These are phyloP conservation scores for Ophiocordyceps camponoti-leonardi DNA, from an alignment of 2,329 filamentous ascomycete genomes.

Conservation along the genomic window DNA sequence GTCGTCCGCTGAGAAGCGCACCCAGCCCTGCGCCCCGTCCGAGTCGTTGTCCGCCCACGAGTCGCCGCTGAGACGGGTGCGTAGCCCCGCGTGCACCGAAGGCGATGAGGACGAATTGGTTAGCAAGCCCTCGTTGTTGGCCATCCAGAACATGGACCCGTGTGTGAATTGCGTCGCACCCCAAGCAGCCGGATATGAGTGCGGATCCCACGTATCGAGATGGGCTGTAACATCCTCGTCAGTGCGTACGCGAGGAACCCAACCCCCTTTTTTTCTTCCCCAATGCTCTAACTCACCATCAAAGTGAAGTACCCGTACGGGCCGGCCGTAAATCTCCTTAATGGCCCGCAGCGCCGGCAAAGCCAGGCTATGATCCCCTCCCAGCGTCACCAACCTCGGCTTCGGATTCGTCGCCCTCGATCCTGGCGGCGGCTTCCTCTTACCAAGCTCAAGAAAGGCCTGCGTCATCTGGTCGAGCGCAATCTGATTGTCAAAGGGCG, in stretches of 20 bases:
- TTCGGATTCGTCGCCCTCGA: conserved; percentile 11
- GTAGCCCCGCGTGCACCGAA: conserved; percentile 67
- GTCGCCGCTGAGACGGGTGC: conserved; percentile 53
- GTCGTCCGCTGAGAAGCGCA: conserved; percentile 64
- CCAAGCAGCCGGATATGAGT: conserved; percentile 68
- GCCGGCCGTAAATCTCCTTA: conserved; percentile 40
- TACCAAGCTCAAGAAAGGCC: conserved; percentile 54
- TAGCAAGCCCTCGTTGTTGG: conserved; percentile 64
- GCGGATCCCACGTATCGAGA: conserved; percentile 73
- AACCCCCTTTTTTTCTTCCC: no score
- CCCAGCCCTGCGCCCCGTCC: conserved; percentile 60
- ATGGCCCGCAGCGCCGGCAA: conserved; percentile 53
- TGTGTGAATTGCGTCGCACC: conserved; percentile 53
- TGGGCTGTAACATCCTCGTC: conserved; percentile 25
- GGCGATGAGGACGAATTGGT: conserved; percentile 50
- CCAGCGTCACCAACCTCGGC: conserved; percentile 49
- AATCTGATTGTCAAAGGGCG: conserved; percentile 70
- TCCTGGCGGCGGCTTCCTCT: conserved; percentile 12
- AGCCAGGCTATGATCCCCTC: conserved; percentile 57
- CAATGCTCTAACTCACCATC: conserved; percentile 25
- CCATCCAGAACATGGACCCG: conserved; percentile 84
- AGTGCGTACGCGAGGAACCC: background rate
- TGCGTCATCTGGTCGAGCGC: conserved; percentile 72
- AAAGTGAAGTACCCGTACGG: conserved; percentile 57
- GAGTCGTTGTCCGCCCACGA: conserved; percentile 53